These are phyloP conservation scores for Crithidia brevicula DNA, from an alignment of 208 protist genomes.

Conservation along the genomic window DNA sequence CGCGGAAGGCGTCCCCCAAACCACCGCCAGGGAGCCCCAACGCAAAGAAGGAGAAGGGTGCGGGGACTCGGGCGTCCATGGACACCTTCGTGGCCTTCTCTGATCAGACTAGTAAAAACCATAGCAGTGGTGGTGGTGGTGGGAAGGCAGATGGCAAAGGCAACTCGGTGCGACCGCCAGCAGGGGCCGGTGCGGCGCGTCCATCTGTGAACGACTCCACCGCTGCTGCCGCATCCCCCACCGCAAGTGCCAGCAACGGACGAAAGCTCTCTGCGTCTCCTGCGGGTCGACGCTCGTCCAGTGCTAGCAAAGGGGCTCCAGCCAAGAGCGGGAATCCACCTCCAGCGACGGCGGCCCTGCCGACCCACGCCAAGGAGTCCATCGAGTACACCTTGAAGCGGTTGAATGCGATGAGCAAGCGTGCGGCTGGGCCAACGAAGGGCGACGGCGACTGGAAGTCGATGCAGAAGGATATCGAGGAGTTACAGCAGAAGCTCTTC, in stretches of 20 bases:
- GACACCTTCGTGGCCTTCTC: slow-evolving; percentile 13
- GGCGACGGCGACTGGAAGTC: slow-evolving; percentile 24
- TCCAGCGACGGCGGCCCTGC: slow-evolving; percentile 3
- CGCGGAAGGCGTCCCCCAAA: neutral
- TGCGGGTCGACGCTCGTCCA: slow-evolving; percentile 10
- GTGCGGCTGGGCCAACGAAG: slow-evolving; percentile 9
- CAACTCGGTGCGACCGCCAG: slow-evolving; percentile 5
- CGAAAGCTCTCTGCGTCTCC: neutral
- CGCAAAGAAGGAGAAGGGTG: neutral
- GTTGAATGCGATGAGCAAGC: slow-evolving; percentile 58
- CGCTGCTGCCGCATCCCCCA: neutral
- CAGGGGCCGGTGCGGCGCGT: neutral
- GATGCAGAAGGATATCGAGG: slow-evolving; percentile 52
- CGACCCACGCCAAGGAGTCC: slow-evolving; percentile 33
- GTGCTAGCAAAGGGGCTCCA: neutral
- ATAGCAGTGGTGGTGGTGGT: neutral
- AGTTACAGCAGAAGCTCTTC: slow-evolving; percentile 52
- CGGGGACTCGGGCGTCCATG: neutral
- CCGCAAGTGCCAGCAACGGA: slow-evolving; percentile 1
- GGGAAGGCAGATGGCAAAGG: neutral
- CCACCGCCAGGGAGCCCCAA: slow-evolving; percentile 1
- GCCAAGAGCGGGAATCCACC: neutral
- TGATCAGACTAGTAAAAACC: neutral
- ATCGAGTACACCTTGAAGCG: slow-evolving; percentile 59
- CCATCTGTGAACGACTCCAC: too few species aligned